phyloP scores from a whole-genome alignment of 2,329 filamentous ascomycete species.

The Paracorniculantispora psalliotae region DNA sequence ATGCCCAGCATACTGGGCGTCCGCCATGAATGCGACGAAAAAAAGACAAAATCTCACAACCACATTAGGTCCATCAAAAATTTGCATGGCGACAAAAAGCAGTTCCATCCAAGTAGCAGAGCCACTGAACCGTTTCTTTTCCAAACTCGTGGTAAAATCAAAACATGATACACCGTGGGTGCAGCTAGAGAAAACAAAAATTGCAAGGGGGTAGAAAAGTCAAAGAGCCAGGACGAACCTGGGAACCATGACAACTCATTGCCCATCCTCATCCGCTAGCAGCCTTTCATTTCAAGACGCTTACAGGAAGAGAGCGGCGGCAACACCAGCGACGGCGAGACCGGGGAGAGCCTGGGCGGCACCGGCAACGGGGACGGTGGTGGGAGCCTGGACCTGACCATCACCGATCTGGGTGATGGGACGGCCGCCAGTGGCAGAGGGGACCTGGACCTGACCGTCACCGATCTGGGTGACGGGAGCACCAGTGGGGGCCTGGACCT shows the following conservation, averaged over 20 bases:
- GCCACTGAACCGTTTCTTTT: conserved; percentile 8
- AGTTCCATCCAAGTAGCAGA: conserved; percentile 1
- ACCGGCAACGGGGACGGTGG: conserved; percentile 6
- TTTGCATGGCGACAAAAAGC: not conserved
- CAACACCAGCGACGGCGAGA: conserved; percentile 10
- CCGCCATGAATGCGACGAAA: conserved; percentile 7
- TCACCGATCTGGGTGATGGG: too few species aligned
- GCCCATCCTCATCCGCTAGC: not conserved
- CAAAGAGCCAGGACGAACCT: not conserved
- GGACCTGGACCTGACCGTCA: too few species aligned
- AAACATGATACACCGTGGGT: conserved; percentile 4
- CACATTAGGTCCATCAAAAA: conserved; percentile 1
- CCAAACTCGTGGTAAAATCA: not conserved
- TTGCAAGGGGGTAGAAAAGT: not conserved
- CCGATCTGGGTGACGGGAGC: too few species aligned
- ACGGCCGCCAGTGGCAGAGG: too few species aligned
- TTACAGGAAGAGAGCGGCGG: conserved; percentile 15
- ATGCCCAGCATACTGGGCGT: not conserved
- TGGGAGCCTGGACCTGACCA: too few species aligned
- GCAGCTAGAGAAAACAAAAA: not conserved
- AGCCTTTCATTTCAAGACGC: conserved; percentile 6
- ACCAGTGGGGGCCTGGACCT: too few species aligned
- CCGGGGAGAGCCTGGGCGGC: conserved; percentile 18
- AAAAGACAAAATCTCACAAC: conserved; percentile 1
- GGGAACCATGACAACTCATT: not conserved